phyloP scores from a whole-genome alignment of 129 eudicot genomes.

The Pulicaria dysenterica region DNA sequence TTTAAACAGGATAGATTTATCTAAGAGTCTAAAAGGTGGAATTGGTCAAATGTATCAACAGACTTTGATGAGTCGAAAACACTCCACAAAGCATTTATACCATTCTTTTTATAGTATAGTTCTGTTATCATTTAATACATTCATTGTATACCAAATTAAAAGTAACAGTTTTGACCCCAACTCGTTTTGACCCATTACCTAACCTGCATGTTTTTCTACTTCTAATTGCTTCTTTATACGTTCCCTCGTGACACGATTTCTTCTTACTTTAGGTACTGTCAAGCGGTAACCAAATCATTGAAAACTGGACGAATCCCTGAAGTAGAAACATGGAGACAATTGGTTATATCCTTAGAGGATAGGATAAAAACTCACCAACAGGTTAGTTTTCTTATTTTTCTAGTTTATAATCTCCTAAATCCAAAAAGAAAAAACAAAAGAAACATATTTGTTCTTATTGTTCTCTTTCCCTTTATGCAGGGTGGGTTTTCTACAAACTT shows the following conservation, averaged over 20 bases:
- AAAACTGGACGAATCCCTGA: conserved; percentile 90
- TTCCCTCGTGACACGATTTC: background rate
- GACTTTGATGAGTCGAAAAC: no score
- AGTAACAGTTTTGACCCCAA: background rate
- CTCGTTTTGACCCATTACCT: background rate
- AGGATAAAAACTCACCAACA: conserved; percentile 91
- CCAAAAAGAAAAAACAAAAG: background rate
- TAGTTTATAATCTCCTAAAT: background rate
- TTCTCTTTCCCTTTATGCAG: conserved; percentile 35
- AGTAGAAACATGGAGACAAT: conserved; percentile 68
- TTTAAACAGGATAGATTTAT: background rate
- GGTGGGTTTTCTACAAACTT: conserved; percentile 89
- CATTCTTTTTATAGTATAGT: no score
- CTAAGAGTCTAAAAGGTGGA: background rate
- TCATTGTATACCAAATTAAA: background rate
- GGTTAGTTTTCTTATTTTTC: conserved; percentile 37
- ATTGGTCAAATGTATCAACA: no score
- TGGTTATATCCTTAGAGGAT: conserved; percentile 77
- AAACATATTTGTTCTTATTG: background rate
- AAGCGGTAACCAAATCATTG: conserved; percentile 63
- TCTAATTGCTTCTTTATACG: background rate
- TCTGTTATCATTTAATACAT: no score
- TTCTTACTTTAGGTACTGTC: conserved; percentile 78
- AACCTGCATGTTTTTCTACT: background rate
- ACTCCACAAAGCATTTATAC: no score